Evolutionary conservation across 2,329 filamentous ascomycete genomes (phyloP).

Genomic region (Colletotrichum magnum): DNA sequence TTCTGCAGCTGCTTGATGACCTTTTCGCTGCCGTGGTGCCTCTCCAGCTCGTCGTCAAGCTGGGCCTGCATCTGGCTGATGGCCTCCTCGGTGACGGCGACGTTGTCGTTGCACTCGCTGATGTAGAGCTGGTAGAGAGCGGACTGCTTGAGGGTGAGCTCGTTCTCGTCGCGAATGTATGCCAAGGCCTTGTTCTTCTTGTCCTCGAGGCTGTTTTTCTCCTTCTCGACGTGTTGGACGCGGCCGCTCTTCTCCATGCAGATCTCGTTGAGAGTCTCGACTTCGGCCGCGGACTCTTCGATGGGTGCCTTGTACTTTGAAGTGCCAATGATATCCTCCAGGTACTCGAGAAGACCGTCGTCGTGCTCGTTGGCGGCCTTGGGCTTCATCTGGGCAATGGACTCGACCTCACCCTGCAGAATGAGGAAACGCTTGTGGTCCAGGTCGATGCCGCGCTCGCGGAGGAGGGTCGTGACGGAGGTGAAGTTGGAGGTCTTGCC

Average conservation of each 20-base stretch:
- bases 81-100: slow-evolving; percentile 89
- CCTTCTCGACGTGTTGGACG: slow-evolving; percentile 98
- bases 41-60: slow-evolving; percentile 89
- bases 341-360: slow-evolving; percentile 94
- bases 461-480: slow-evolving; percentile 87
- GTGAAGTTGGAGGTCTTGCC: slow-evolving; percentile 92
- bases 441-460: slow-evolving; percentile 90
- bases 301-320: slow-evolving; percentile 99
- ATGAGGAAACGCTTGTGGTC: slow-evolving; percentile 99
- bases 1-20: slow-evolving; percentile 92
- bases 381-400: slow-evolving; percentile 98
- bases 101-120: slow-evolving; percentile 88
- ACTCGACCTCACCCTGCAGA: slow-evolving; percentile 97
- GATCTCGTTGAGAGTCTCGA: slow-evolving; percentile 93
- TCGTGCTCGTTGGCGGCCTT: slow-evolving; percentile 97
- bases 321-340: slow-evolving; percentile 98
- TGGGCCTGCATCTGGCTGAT: slow-evolving; percentile 91
- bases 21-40: slow-evolving; percentile 90
- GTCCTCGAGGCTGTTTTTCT: slow-evolving; percentile 91
- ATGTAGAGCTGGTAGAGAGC: slow-evolving; percentile 94
- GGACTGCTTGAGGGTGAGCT: slow-evolving; percentile 89
- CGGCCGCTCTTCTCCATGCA: slow-evolving; percentile 95
- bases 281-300: slow-evolving; percentile 90
- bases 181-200: slow-evolving; percentile 96
- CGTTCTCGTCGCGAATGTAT: slow-evolving; percentile 93